Percentiles rank a stretch among this genome's conserved stretches.
Conservation (phyloP, 2,329 filamentous ascomycete genomes). For the Epichloe baconii region DNA sequence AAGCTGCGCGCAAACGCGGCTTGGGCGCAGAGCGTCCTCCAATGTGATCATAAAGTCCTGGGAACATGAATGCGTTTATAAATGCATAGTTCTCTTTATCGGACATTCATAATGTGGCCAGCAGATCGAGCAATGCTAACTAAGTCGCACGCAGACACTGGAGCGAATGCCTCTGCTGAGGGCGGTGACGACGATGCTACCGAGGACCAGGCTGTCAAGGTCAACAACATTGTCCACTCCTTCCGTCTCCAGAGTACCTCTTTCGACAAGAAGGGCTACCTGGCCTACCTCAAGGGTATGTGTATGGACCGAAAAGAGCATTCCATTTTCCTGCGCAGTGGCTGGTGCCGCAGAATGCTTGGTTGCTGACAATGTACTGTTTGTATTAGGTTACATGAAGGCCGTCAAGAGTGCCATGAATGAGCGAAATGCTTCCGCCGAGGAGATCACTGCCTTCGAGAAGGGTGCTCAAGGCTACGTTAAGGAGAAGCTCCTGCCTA, state of each 20-base stretch:
- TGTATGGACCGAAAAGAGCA: not conserved
- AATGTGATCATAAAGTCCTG: not conserved
- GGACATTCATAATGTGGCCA: not conserved
- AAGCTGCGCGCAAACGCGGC: not conserved
- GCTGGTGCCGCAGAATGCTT: not conserved
- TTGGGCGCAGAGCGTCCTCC: too few species aligned
- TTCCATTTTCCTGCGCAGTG: too few species aligned
- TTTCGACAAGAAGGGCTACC: constrained; percentile 83
- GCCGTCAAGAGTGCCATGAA: constrained; percentile 59
- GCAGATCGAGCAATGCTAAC: not conserved
- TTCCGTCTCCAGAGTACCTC: constrained; percentile 72
- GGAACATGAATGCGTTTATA: not conserved
- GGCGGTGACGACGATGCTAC: constrained; percentile 68
- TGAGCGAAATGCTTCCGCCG: constrained; percentile 46
- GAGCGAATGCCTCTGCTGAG: constrained; percentile 95
- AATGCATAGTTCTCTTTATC: not conserved
- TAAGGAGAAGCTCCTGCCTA: constrained; percentile 68
- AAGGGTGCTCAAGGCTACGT: constrained; percentile 57
- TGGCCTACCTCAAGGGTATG: constrained; percentile 73
- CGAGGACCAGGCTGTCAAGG: constrained; percentile 57
- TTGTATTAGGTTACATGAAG: constrained; percentile 71
- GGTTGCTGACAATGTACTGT: not conserved
- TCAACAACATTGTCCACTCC: constrained; percentile 87
- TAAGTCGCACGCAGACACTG: constrained; percentile 48
- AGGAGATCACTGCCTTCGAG: constrained; percentile 68